Percentiles rank a stretch among this genome's conserved stretches.
These are phyloP conservation scores for Coemansia sp. DNA, from an alignment of 192 early-diverging fungal genomes.

Conservation along the genomic window DNA sequence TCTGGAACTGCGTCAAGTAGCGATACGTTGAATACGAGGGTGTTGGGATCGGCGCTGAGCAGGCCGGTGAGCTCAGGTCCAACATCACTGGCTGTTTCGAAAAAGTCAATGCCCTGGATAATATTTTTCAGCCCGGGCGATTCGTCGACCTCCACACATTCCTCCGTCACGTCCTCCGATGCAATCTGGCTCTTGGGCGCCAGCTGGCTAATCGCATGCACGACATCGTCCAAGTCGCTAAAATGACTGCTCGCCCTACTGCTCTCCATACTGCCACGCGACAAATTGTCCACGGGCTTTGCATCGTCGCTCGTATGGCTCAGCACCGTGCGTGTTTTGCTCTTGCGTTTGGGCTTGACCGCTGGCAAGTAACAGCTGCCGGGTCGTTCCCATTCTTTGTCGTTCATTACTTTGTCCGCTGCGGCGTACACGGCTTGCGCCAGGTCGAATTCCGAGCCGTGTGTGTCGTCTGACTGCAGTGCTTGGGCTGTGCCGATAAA, in stretches of 20 bases:
- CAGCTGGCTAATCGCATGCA: conserved; percentile 33
- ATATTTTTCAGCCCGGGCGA: conserved; percentile 21
- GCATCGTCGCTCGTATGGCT: neutral
- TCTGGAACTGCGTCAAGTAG: neutral
- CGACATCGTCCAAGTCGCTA: conserved; percentile 14
- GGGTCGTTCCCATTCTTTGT: conserved; percentile 51
- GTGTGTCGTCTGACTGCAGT: too few species aligned
- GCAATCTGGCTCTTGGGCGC: conserved; percentile 21
- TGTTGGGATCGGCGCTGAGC: conserved; percentile 38
- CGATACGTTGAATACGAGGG: conserved; percentile 24
- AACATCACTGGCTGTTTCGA: conserved; percentile 12
- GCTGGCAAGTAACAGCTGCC: conserved; percentile 30
- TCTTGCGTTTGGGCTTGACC: conserved; percentile 12
- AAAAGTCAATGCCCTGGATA: conserved; percentile 48
- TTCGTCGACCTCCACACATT: neutral
- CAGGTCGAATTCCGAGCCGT: conserved; percentile 24
- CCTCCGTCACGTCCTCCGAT: neutral
- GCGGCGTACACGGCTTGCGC: conserved; percentile 45
- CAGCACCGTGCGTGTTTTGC: neutral
- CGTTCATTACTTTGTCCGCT: conserved; percentile 46
- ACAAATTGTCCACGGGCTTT: neutral
- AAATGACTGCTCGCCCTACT: conserved; percentile 1
- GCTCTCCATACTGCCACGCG: conserved; percentile 4
- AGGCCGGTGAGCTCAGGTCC: conserved; percentile 47
- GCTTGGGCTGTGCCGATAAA: conserved; percentile 15